A percentile compares a stretch with the other conserved stretches of the same genome.
These are phyloP conservation scores for Clonostachys rhizophaga DNA, from an alignment of 2,329 filamentous ascomycete species.

Conservation along the genomic window DNA sequence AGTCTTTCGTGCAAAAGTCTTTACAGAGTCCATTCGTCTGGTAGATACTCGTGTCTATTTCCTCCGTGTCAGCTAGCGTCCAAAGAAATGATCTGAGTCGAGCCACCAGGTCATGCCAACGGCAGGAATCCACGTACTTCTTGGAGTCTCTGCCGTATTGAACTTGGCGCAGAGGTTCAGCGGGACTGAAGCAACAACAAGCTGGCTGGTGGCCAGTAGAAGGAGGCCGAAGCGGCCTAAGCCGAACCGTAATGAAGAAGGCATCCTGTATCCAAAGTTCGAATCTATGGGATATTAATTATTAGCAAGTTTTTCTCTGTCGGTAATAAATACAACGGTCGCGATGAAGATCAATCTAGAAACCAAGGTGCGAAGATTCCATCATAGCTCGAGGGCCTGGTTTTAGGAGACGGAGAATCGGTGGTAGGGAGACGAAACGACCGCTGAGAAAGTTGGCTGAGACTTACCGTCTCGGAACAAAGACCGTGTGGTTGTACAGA, in stretches of 20 bases:
- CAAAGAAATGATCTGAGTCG: too few relatives aligned
- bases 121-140: background rate
- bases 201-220: background rate
- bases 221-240: background rate
- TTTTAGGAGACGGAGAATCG: background rate
- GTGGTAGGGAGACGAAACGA: too few relatives aligned
- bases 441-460: too few relatives aligned
- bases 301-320: background rate
- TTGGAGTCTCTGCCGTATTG: conserved; percentile 20
- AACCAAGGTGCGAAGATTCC: background rate
- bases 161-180: conserved; percentile 24
- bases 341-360: background rate
- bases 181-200: background rate
- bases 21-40: conserved; percentile 69
- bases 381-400: background rate
- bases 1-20: conserved; percentile 49
- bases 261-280: background rate
- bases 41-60: conserved; percentile 46
- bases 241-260: background rate
- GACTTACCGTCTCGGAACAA: too few relatives aligned
- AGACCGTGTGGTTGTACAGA: too few relatives aligned
- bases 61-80: too few relatives aligned
- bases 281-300: background rate
- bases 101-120: too few relatives aligned
- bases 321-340: background rate